Evolutionary conservation across 768 basidiomycete species (phyloP).

Genomic region (Tulasnella sp.): DNA sequence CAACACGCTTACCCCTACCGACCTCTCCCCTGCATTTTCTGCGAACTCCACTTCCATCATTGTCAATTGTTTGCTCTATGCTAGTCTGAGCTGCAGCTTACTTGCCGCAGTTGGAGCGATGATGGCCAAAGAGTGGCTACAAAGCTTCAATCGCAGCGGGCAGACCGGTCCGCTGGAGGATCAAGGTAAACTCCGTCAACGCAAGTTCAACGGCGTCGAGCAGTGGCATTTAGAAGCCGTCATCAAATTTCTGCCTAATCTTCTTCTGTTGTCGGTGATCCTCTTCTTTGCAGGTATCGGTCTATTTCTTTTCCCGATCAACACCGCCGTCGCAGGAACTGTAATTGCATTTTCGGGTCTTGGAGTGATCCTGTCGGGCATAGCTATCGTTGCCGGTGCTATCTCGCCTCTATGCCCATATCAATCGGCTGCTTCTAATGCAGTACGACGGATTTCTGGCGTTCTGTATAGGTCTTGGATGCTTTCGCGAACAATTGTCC

Average conservation of each 20-base stretch:
- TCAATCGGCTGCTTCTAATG: background rate
- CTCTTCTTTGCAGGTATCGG: constrained; percentile 9
- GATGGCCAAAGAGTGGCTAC: constrained; percentile 13
- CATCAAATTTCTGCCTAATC: background rate
- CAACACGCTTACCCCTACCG: no score
- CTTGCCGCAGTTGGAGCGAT: no score
- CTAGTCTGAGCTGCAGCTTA: no score
- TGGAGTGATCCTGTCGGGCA: background rate
- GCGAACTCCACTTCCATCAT: no score
- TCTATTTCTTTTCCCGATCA: background rate
- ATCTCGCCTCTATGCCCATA: background rate
- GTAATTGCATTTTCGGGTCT: constrained; percentile 11
- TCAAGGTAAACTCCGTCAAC: background rate
- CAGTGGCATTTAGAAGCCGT: background rate
- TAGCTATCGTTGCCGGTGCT: background rate
- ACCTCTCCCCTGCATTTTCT: no score
- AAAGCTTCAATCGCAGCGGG: background rate
- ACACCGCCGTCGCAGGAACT: background rate
- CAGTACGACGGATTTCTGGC: background rate
- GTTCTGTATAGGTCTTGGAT: background rate
- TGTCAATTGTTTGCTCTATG: no score
- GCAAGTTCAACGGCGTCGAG: constrained; percentile 8
- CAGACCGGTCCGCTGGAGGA: background rate
- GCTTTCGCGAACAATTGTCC: background rate
- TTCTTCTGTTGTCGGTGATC: background rate